Base-by-base conservation (phyloP, 306 rosid genomes). In the Rosa rugosa region DNA sequence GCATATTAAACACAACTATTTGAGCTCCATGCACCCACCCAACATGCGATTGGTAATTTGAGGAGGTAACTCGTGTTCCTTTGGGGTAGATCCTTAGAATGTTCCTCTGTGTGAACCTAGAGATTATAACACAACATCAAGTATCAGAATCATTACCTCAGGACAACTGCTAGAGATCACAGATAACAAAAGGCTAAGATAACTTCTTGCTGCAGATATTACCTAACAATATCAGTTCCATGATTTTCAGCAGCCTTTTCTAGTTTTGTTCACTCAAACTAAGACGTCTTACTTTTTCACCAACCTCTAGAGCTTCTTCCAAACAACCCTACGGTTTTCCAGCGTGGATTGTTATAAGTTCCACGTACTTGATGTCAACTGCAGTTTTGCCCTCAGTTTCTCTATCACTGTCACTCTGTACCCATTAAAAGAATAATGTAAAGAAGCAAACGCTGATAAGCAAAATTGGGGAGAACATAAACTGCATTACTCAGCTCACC, bases 1-100 rank as follows among this genome's bases (percentile, higher is more conserved):
- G 99, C 98, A 95, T 95, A 84, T 95, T 95, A 71, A 92, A 86
- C 44, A 94, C 99, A 72, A 92, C 97, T 97, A 94, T 91, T 82
- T 92, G 99, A 84, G 95, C 99, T 75, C 99, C 99, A 44, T 91
- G 92, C 23, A 79, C 87, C 99, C 99, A 94, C 82, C 92, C 98
- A 75, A 94, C 80, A 83, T 86, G 87, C 1, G 99, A 97, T 87
- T 84, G 79, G 85, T 81, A 95, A 86, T 95, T 95, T 45, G 94
- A 82, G 63, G 97, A 95, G 56, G 56, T 92, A 46, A 95, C 82
- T 22, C 98, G 88, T 6, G 93, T 86, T 75, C 98, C 99, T 84
- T 88, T 95, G 0, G 99, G 99, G 79, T 92, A 95, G 11, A 95
- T 83, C 83, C 98, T 87, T 72, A 95, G 75, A 74, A 95, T 78